phyloP scores from a whole-genome alignment of 2,329 filamentous ascomycete species.

The Fusarium xylarioides region DNA sequence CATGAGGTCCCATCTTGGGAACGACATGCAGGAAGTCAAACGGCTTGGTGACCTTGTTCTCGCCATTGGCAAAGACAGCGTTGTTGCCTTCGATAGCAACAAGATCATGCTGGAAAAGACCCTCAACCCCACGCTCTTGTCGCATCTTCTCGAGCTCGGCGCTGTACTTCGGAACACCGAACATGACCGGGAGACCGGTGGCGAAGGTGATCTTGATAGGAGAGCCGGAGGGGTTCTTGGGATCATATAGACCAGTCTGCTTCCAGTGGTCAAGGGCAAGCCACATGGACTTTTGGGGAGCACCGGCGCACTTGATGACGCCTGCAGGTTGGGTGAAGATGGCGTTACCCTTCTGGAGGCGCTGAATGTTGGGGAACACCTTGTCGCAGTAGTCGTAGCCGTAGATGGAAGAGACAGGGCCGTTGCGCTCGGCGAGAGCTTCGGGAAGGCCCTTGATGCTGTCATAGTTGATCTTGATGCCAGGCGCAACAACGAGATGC shows the following conservation, averaged over 20 bases:
- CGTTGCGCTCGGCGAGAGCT: conserved; percentile 58
- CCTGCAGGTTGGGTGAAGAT: conserved; percentile 69
- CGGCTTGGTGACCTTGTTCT: conserved; percentile 53
- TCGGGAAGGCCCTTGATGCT: conserved; percentile 65
- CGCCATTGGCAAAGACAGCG: conserved; percentile 59
- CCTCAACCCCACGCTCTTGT: conserved; percentile 64
- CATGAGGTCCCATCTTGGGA: conserved; percentile 67
- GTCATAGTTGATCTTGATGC: conserved; percentile 61
- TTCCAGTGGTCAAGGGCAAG: conserved; percentile 69
- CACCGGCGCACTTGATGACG: conserved; percentile 68
- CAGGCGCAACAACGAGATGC: conserved; percentile 70
- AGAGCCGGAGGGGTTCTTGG: conserved; percentile 50
- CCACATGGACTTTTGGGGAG: conserved; percentile 71
- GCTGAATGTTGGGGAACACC: conserved; percentile 58
- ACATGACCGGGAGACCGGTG: conserved; percentile 65
- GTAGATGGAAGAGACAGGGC: conserved; percentile 66
- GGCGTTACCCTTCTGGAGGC: conserved; percentile 59
- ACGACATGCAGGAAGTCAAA: conserved; percentile 67
- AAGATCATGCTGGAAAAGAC: conserved; percentile 66
- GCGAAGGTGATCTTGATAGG: conserved; percentile 64
- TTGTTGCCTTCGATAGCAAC: conserved; percentile 61
- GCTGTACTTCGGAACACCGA: conserved; percentile 68
- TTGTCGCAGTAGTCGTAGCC: conserved; percentile 65
- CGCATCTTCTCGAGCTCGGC: conserved; percentile 62
- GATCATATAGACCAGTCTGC: conserved; percentile 59